A percentile compares a stretch with the other conserved stretches of the same genome.
Conservation (phyloP, 768 basidiomycete species). For the Sarcomyxa edulis region DNA sequence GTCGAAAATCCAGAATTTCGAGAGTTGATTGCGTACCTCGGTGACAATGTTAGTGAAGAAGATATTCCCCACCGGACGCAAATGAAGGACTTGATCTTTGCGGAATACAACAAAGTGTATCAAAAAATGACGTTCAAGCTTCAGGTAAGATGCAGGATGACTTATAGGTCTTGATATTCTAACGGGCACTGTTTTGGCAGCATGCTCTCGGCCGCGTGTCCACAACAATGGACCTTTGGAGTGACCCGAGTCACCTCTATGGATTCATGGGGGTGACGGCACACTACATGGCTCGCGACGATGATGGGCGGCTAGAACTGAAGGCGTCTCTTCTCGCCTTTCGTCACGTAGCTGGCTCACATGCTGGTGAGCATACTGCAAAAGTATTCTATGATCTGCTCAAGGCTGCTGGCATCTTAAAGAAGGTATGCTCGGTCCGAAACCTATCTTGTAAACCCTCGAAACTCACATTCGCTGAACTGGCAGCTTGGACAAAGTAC, state of each 20-base stretch:
- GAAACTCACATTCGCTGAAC: background rate
- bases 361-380: constrained; percentile 22
- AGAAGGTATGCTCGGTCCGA: constrained; percentile 20
- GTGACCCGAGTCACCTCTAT: constrained; percentile 13
- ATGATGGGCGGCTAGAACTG: constrained; percentile 15
- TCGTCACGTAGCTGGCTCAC: constrained; percentile 20
- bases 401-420: constrained; percentile 14
- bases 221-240: constrained; percentile 32
- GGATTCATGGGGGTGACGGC: constrained; percentile 26
- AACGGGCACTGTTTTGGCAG: constrained; percentile 13
- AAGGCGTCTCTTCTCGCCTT: constrained; percentile 23
- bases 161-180: constrained; percentile 16
- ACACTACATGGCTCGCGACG: constrained; percentile 19
- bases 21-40: constrained; percentile 21
- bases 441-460: too few species aligned
- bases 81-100: constrained; percentile 20
- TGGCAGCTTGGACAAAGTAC: constrained; percentile 19
- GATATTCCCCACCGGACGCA: constrained; percentile 31
- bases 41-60: constrained; percentile 13
- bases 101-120: constrained; percentile 16
- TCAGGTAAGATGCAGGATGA: constrained; percentile 16
- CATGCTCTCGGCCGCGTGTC: constrained; percentile 20
- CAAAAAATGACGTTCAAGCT: too few species aligned
- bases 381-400: constrained; percentile 17
- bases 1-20: constrained; percentile 28